Base-by-base conservation (phyloP, 371 early-diverging fungal genomes). In the Cokeromyces recurvatus region DNA sequence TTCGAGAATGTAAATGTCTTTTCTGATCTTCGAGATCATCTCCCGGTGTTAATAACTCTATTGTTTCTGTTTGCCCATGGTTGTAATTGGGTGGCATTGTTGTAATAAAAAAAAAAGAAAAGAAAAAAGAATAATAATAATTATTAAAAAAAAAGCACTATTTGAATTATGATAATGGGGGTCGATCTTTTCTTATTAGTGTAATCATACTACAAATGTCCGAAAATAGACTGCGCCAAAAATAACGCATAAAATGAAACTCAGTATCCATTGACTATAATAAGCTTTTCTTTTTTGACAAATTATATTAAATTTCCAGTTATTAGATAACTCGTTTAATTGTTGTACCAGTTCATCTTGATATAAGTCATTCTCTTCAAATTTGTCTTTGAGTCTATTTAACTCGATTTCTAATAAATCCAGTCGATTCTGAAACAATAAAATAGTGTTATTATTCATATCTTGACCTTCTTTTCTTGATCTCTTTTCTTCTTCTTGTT, bases 341-440 rank as follows among this genome's bases (percentile, higher is more conserved):
- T 65, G 65, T 4, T 59, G 65, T 17, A 50, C 53, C 8, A 69
- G 39, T 2, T 59, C 57, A n/a, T 59, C 48, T 8, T 59, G 53
- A 20, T 58, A 36, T 1, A 47, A 27, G 2, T 58, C 41, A 17
- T 55, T 32, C 10, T 61, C 64, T 14, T 74, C 74, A 3, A 59
- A 32, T 25, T 55, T 58, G 32, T 64, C 60, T 47, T 57, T 62
- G 25, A 67, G 53, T 12, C 59, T 39, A 24, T 69, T 63, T 4
- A 74, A 27, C 21, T 63, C 68, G 48, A 67, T 70, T 21, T 74
- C 74, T 2, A 74, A 51, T 9, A 56, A 38, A 55, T 74, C 74
- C 64, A 74, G 61, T 19, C 74, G 47, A 41, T 74, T 70, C 38
- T 74, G 74, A 32, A 74, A 50, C 43, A 69, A 36, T 42, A 71